These are phyloP conservation scores for Curvularia sp. DNA, from an alignment of 2,329 filamentous ascomycete species.

Conservation along the genomic window DNA sequence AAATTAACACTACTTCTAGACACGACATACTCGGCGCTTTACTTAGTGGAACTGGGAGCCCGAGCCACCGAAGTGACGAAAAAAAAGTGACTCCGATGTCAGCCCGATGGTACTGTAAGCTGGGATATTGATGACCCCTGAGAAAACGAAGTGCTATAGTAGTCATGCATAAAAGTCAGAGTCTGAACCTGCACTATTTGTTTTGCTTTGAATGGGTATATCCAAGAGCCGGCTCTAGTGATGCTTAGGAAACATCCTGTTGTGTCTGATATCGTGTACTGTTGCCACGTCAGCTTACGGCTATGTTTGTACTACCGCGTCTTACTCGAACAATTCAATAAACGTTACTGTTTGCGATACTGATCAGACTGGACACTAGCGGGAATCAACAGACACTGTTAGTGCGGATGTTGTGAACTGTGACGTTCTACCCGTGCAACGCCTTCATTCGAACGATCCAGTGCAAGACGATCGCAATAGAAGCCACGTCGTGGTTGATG, in stretches of 20 bases:
- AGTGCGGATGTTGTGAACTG: not conserved
- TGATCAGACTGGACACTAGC: not conserved
- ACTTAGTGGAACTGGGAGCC: not conserved
- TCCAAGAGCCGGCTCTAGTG: not conserved
- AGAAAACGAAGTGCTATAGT: not conserved
- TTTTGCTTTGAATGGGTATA: not conserved
- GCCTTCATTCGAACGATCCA: not conserved
- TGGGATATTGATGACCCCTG: no score
- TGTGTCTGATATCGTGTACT: constrained; percentile 5
- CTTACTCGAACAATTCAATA: not conserved
- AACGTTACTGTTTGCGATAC: not conserved
- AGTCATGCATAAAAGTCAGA: no score
- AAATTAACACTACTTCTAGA: not conserved
- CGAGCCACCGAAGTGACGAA: not conserved
- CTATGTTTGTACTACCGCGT: not conserved
- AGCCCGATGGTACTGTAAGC: not conserved
- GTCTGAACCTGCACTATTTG: not conserved
- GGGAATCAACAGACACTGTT: not conserved
- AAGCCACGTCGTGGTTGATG: not conserved
- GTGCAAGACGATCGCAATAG: constrained; percentile 1
- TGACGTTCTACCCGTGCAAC: not conserved
- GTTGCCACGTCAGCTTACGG: constrained; percentile 19
- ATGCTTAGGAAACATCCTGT: not conserved
- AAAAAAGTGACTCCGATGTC: not conserved
- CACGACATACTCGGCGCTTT: not conserved